Conservation (phyloP, 208 protist species). For the Trypanosoma platydactyli region DNA sequence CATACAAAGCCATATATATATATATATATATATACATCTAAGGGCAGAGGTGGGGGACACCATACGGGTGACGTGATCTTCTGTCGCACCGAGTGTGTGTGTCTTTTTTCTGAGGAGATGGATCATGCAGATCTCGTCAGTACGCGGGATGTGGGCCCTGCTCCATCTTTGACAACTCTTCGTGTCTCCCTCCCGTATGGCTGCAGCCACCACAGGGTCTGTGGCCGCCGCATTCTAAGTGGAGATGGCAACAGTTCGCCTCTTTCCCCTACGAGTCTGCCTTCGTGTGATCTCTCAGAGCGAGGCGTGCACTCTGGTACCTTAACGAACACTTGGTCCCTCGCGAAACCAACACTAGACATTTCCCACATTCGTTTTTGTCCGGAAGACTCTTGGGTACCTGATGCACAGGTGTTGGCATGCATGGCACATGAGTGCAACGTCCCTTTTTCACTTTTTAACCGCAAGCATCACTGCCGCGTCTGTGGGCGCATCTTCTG, state of each 20-base stretch:
- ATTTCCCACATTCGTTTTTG: conserved; percentile 55
- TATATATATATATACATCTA: too few relatives aligned
- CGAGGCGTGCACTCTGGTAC: background rate
- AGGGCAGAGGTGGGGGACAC: background rate
- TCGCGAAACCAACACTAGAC: conserved; percentile 70
- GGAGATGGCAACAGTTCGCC: too few relatives aligned
- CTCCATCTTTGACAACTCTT: conserved; percentile 5
- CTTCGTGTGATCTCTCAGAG: background rate
- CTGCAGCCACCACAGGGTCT: background rate
- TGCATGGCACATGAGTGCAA: conserved; percentile 85
- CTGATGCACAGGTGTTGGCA: conserved; percentile 69
- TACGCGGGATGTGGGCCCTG: conserved; percentile 17
- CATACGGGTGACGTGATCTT: background rate
- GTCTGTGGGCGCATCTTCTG: conserved; percentile 83
- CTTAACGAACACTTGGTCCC: conserved; percentile 2
- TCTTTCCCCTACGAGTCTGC: too few relatives aligned
- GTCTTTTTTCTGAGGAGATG: conserved; percentile 2
- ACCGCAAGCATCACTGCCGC: conserved; percentile 75
- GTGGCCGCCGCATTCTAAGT: background rate
- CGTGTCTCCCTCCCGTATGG: conserved; percentile 22
- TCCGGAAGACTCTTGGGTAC: conserved; percentile 58
- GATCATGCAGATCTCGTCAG: conserved; percentile 27
- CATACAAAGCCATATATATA: too few relatives aligned
- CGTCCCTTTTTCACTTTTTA: conserved; percentile 79
- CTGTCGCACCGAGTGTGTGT: background rate